These are phyloP conservation scores for Porphyrellus cyaneotinctus DNA, from an alignment of 768 basidiomycete genomes.

Conservation along the genomic window DNA sequence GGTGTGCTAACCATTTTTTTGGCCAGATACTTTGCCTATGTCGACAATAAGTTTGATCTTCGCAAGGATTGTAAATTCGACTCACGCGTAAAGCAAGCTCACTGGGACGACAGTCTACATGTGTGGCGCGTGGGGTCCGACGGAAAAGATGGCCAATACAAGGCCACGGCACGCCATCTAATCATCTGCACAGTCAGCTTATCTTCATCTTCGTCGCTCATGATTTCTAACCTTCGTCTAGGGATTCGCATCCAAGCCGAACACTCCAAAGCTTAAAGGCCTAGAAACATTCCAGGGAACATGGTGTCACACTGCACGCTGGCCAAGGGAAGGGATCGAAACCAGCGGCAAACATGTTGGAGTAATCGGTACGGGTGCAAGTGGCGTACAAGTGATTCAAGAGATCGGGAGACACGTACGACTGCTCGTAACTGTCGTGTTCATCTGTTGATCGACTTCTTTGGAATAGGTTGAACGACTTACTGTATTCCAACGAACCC, in stretches of 20 bases:
- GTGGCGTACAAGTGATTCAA: slow-evolving; percentile 16
- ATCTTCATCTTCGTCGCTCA: neutral
- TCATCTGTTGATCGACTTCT: neutral
- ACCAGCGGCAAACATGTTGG: slow-evolving; percentile 11
- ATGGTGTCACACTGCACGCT: slow-evolving; percentile 7
- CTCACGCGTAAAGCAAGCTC: slow-evolving; percentile 6
- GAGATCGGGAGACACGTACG: slow-evolving; percentile 12
- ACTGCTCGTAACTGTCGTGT: neutral
- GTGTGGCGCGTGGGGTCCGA: slow-evolving; percentile 3
- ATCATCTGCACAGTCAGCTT: slow-evolving; percentile 13
- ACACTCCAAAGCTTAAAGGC: slow-evolving; percentile 8
- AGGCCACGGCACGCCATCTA: slow-evolving; percentile 8
- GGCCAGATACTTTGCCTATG: slow-evolving; percentile 15
- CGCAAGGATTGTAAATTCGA: slow-evolving; percentile 17
- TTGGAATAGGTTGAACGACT: slow-evolving; percentile 2
- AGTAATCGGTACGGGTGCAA: slow-evolving; percentile 16
- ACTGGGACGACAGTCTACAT: slow-evolving; percentile 12
- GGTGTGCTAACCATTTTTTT: neutral
- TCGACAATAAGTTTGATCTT: slow-evolving; percentile 8
- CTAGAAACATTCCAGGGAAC: slow-evolving; percentile 6
- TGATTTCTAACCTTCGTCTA: neutral
- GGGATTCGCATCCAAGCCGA: slow-evolving; percentile 10
- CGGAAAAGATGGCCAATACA: slow-evolving; percentile 9
- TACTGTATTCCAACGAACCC: slow-evolving; percentile 16
- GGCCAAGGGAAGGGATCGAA: slow-evolving; percentile 15